Evolutionary conservation across 202 grass and related monocot genomes (phyloP).

Genomic region (Brachypodium distachyon): DNA sequence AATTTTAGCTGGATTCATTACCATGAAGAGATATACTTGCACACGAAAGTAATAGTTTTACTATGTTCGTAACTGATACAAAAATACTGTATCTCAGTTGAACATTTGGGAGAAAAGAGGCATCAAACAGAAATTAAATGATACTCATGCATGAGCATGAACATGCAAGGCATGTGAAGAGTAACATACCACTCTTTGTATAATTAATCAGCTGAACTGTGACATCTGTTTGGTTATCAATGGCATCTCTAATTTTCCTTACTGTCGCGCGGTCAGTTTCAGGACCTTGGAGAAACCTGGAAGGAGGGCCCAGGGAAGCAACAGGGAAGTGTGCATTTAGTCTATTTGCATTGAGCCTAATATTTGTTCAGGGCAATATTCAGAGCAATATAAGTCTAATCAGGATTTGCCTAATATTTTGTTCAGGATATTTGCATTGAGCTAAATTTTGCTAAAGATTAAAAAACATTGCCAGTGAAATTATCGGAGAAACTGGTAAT

Average conservation of each 20-base stretch:
- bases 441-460: background rate
- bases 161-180: slow-evolving; percentile 1
- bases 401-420: no score
- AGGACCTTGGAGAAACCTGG: slow-evolving; percentile 87
- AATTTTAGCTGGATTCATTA: slow-evolving; percentile 19
- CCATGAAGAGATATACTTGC: background rate
- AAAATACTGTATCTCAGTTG: background rate
- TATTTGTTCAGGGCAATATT: background rate
- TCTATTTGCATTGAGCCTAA: background rate
- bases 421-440: background rate
- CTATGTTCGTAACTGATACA: background rate
- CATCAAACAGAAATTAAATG: background rate
- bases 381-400: no score
- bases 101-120: background rate
- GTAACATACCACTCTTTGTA: slow-evolving; percentile 72
- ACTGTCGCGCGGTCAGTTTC: slow-evolving; percentile 67
- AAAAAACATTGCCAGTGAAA: background rate
- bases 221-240: slow-evolving; percentile 82
- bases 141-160: background rate
- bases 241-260: slow-evolving; percentile 89
- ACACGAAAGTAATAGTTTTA: background rate
- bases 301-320: slow-evolving; percentile 10
- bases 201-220: slow-evolving; percentile 97
- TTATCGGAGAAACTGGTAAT: background rate
- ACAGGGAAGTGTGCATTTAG: slow-evolving; percentile 6